A percentile compares a stretch with the other conserved stretches of the same genome.
These are phyloP conservation scores for Inga leiocalycina DNA, from an alignment of 306 rosid genomes.

Conservation along the genomic window DNA sequence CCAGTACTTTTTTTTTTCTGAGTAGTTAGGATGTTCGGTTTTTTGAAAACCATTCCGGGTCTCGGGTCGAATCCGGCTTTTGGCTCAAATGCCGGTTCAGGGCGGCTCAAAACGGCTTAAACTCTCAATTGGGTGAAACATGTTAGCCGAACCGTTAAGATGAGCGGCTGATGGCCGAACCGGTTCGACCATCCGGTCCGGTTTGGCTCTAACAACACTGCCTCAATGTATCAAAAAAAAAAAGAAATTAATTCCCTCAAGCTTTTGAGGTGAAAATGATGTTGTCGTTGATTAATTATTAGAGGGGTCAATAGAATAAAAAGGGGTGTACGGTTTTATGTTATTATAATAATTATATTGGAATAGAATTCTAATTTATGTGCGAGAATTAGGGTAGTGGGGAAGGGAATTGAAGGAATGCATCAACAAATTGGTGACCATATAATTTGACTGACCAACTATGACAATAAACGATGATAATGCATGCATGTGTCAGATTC, in stretches of 20 bases:
- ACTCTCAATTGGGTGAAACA: too few relatives aligned
- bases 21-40: too few relatives aligned
- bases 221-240: too few relatives aligned
- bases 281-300: neutral
- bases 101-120: too few relatives aligned
- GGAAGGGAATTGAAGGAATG: neutral
- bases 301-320: conserved; percentile 16
- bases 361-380: conserved; percentile 24
- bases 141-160: too few relatives aligned
- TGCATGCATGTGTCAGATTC: neutral
- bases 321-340: neutral
- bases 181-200: too few relatives aligned
- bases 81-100: too few relatives aligned
- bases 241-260: neutral
- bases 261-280: neutral
- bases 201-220: too few relatives aligned
- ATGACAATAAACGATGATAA: conserved; percentile 8
- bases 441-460: conserved; percentile 7
- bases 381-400: neutral
- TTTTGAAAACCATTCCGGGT: too few relatives aligned
- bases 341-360: neutral
- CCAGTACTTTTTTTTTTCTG: too few relatives aligned
- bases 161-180: too few relatives aligned
- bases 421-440: neutral
- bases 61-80: too few relatives aligned